Conservation (phyloP, 305 asterid genomes). For the Solanum hybrid region DNA sequence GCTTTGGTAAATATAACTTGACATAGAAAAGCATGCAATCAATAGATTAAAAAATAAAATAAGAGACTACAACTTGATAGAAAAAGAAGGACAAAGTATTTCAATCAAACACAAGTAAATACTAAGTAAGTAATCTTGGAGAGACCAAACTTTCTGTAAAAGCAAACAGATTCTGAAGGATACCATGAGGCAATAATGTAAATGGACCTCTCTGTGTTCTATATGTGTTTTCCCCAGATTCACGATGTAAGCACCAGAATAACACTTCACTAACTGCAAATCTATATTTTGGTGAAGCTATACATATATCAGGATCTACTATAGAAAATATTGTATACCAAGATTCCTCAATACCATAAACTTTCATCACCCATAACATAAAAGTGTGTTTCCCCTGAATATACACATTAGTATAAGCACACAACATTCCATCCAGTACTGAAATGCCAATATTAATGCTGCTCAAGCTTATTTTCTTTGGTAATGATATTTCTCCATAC, state of each 20-base stretch:
- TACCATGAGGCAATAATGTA: neutral
- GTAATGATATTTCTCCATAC: neutral
- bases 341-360: neutral
- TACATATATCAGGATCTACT: neutral
- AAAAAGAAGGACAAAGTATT: neutral
- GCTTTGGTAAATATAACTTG: neutral
- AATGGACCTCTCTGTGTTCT: neutral
- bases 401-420: neutral
- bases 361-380: neutral
- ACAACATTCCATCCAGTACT: neutral
- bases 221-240: neutral
- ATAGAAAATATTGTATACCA: neutral
- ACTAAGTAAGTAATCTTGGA: neutral
- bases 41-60: too few species aligned
- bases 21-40: neutral
- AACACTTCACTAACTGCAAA: neutral
- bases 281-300: neutral
- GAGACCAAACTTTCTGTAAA: neutral
- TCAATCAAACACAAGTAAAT: neutral
- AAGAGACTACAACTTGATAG: neutral
- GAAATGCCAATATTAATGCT: neutral
- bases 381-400: neutral
- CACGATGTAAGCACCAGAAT: neutral
- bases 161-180: neutral
- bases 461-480: neutral